Evolutionary conservation across 208 protist species (phyloP), one percentile per base, ranked within the genome.

Genomic region (Crithidia acanthocephali): DNA sequence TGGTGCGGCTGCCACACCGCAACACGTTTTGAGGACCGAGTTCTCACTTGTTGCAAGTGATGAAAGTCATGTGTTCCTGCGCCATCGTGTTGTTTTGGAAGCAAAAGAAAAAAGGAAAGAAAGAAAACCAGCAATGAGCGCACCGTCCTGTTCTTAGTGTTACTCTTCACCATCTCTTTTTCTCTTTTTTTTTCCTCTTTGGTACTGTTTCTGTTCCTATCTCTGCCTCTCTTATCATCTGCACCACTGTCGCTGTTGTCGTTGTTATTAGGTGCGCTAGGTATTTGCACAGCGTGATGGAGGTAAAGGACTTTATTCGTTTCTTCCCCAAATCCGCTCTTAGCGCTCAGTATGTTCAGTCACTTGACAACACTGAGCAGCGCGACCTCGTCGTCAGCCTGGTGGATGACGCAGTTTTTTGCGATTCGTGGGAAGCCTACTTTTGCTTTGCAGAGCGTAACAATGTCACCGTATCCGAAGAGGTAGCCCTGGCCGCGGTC

Each of bases 391-490:
- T 92, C 60, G 55, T 67, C 9, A 79, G 60, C 40, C 81, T 96
- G 40, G 87, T 96, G 22, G 81, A 87, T 13, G 72, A 84, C 59
- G 83, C 91, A 2, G 86, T 87, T 3, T 94, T 85, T 72, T 86
- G 78, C 52, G 91, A 96, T 55, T 83, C 91, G 8, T 96, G 91
- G 88, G 79, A 91, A 33, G 72, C 74, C 0, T 96, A 94, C 67
- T 93, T 96, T 72, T 72, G 64, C 5, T 94, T 86, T 59, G 80
- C 82, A 15, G 74, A 83, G 44, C 57, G 70, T 37, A 84, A 83
- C 30, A 62, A 76, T 59, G 70, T 89, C 28, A 22, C 72, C 18
- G 60, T 94, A 7, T 84, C 69, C 25, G 83, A 93, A 25, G 79
- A 93, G 4, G 80, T 93, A 18, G 76, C 80, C 0, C 58, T 91